Percentiles rank a stretch among this genome's conserved stretches.
These are phyloP conservation scores for Stagonosporopsis cucurbitacearum DNA, from an alignment of 2,329 filamentous ascomycete genomes.

Conservation along the genomic window DNA sequence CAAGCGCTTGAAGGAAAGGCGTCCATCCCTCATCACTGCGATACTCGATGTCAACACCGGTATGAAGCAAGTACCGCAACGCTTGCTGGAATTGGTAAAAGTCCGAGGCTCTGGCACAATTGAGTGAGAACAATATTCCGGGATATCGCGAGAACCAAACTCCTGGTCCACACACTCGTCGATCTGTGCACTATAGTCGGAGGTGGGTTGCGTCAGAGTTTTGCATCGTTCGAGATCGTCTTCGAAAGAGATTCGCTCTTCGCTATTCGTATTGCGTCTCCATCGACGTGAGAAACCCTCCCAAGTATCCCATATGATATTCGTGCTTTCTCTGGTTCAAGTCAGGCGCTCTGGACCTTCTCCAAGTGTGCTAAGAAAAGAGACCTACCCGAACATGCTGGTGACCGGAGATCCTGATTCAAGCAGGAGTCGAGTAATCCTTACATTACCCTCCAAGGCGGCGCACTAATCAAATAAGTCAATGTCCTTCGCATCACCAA, in stretches of 20 bases:
- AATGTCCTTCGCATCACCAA: not conserved
- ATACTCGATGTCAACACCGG: not conserved
- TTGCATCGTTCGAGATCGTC: not conserved
- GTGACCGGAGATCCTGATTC: not conserved
- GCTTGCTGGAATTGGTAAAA: not conserved
- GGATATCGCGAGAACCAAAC: too few species aligned
- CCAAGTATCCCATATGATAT: not conserved
- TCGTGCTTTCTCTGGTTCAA: not conserved
- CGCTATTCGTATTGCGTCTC: accelerated
- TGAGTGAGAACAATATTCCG: not conserved
- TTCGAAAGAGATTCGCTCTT: not conserved
- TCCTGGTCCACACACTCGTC: not conserved
- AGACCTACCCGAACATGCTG: not conserved
- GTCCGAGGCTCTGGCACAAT: not conserved
- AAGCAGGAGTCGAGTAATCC: not conserved
- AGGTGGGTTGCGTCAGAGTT: not conserved
- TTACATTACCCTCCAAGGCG: not conserved
- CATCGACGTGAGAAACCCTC: not conserved
- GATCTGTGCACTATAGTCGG: not conserved
- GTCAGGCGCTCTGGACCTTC: not conserved
- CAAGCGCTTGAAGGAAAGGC: not conserved
- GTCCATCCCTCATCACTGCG: not conserved
- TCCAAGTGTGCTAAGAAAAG: not conserved
- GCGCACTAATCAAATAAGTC: not conserved
- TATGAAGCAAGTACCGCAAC: not conserved